Conservation (phyloP, 345 rosid genomes). For the Lepidium didymum region DNA sequence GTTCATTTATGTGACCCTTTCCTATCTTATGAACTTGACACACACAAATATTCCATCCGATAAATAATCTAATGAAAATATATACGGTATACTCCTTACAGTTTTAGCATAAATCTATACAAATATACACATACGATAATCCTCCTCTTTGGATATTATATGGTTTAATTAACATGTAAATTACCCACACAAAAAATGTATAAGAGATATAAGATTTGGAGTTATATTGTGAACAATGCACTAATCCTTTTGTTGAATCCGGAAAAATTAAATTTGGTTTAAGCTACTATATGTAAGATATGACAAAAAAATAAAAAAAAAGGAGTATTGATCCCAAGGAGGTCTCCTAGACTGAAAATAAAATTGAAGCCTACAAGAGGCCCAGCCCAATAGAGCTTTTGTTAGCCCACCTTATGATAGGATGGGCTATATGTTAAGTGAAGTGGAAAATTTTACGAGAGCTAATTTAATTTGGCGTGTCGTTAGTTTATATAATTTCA, state of each 20-base stretch:
- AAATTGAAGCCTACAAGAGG: not conserved
- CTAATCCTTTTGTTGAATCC: too few relatives aligned
- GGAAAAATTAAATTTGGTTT: too few relatives aligned
- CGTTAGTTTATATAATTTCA: not conserved
- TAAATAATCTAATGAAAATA: not conserved
- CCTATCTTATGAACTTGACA: not conserved
- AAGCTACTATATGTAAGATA: not conserved
- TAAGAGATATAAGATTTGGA: too few relatives aligned
- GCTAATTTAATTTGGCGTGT: not conserved
- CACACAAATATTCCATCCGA: not conserved
- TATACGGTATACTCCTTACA: not conserved
- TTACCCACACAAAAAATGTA: not conserved
- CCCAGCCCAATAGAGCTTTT: not conserved
- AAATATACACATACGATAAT: not conserved
- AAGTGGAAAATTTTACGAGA: not conserved
- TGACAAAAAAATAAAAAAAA: not conserved
- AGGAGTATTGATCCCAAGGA: constrained; percentile 41
- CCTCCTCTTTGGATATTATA: not conserved
- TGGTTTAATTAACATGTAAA: not conserved
- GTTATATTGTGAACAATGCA: too few relatives aligned
- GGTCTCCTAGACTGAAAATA: constrained; percentile 26
- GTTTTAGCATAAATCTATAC: not conserved
- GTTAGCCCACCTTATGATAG: not conserved
- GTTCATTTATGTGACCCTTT: not conserved
- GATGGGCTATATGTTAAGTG: not conserved